Percentiles rank a stretch among this genome's conserved stretches.
Conservation (phyloP, 306 rosid genomes). For the Gastrolobium bilobum region DNA sequence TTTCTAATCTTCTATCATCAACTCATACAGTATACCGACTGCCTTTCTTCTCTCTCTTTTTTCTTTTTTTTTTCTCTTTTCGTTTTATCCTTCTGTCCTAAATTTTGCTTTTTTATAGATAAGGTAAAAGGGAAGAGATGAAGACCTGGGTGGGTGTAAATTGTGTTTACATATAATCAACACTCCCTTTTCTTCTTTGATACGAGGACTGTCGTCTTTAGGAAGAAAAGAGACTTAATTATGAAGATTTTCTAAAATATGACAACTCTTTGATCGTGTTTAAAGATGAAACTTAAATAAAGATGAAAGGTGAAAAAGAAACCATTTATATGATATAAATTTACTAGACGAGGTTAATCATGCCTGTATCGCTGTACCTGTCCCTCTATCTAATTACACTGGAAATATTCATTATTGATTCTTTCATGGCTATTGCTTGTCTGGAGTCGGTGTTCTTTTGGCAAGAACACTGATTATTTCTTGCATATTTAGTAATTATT, state of each 20-base stretch:
- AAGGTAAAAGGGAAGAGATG: constrained; percentile 18
- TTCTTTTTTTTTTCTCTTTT: background rate
- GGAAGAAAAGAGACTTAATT: constrained; percentile 27
- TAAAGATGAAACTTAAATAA: background rate
- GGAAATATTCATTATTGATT: constrained; percentile 15
- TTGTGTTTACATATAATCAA: background rate
- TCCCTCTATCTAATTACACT: background rate
- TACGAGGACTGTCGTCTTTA: constrained; percentile 10
- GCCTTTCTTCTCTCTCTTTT: background rate
- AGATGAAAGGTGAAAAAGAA: background rate
- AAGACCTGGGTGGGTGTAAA: background rate
- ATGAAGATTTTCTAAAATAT: constrained; percentile 28
- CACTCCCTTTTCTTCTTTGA: background rate
- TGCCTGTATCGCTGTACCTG: background rate
- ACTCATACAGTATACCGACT: background rate
- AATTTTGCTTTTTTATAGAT: constrained; percentile 10
- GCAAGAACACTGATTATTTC: background rate
- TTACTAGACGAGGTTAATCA: background rate
- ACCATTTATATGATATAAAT: background rate
- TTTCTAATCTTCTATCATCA: background rate
- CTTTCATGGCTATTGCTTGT: background rate
- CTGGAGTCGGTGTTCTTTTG: constrained; percentile 5
- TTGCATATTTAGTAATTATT: background rate
- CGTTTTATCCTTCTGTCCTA: background rate
- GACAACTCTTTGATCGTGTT: constrained; percentile 5